Evolutionary conservation across 305 asterid species (phyloP), one percentile per base, ranked within the genome.

Genomic region (Solanum hybrid): DNA sequence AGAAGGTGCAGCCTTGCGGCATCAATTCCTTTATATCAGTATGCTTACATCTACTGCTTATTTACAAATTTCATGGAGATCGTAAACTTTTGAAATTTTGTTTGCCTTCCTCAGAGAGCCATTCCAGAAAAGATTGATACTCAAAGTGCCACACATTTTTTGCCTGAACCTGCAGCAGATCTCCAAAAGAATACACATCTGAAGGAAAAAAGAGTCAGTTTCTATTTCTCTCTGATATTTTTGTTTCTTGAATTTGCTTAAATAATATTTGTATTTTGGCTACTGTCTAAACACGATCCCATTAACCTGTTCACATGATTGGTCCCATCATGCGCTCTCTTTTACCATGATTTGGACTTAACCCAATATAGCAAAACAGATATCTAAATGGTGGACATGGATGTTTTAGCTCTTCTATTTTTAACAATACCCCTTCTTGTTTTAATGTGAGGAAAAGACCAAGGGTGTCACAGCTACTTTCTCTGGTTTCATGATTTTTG

Each of bases 131-230:
- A 89, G 92, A 92, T 82, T 91, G 89, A 79, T 88, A 72, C 88
- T 89, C 94, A 86, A 91, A 94, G 81, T 87, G 92, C 94, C 78
- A 90, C 86, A 89, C 90, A 90, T 90, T 81, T 87, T 93, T 87
- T 82, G 12, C 88, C 75, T 36, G 94, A 82, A 91, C 92, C 92
- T 89, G 89, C 92, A 51, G 65, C 91, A 38, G 87, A 90, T 89
- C 83, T 34, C 26, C 94, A 77, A 89, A 92, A 89, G 88, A 79
- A 31, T 39, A 88, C 94, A 29, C 84, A 87, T 91, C 86, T 94
- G 73, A 88, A 78, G 90, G 70, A 90, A 89, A 91, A 92, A 88
- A 92, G 92, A 79, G 99, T 97, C 90, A 91, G 97, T 92, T 89
- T 90, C 90, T 89, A 4, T 90, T 91, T 80, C 24, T 89, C 79